Evolutionary conservation across 768 basidiomycete species (phyloP), one percentile per base, ranked within the genome.

Genomic region (Amyloporia xantha): DNA sequence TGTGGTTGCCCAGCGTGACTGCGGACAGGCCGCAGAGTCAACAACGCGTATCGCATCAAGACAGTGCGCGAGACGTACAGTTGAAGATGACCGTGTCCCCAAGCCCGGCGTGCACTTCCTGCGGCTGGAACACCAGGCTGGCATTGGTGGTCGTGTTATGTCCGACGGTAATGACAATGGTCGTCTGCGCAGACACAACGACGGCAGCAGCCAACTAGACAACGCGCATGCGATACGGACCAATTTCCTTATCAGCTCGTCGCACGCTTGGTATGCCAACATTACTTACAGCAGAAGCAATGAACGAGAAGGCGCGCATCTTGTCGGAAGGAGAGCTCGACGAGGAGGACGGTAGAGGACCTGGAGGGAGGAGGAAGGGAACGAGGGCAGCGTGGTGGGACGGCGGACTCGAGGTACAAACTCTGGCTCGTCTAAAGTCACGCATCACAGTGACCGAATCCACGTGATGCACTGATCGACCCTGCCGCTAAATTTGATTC

Each of bases 71-170:
- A 28, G 4, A 57, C 70, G 50, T 57, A 78, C 78, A 83, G 56
- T 79, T 81, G 71, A 83, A 82, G 30, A 70, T 25, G 49, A 83
- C 72, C 12, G 66, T 64, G 54, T 82, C 80, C 26, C 76, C 75
- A 33, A 67, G 46, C 9, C 59, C 49, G 9, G 78, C 81, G 20
- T 46, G 55, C n/a, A 81, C 66, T 30, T 56, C 61, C 39, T 60
- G 54, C 13, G 79, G 79, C 24, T 64, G 55, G 62, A 81, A 82
- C 15, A 77, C 72, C 15, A 64, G 62, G 19, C 63, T 67, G 2
- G 70, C 66, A 48, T 79, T 68, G 44, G 57, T 59, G 7, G 73
- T 70, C 19, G 70, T 72, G 56, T 74, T 76, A 15, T 66, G 68
- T 11, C 74, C 74, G 28, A 63, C 63, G 24, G 77, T 75, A 7